A percentile compares a stretch with the other conserved stretches of the same genome.
These are phyloP conservation scores for Gossypium davidsonii DNA, from an alignment of 441 rosid genomes.

Conservation along the genomic window DNA sequence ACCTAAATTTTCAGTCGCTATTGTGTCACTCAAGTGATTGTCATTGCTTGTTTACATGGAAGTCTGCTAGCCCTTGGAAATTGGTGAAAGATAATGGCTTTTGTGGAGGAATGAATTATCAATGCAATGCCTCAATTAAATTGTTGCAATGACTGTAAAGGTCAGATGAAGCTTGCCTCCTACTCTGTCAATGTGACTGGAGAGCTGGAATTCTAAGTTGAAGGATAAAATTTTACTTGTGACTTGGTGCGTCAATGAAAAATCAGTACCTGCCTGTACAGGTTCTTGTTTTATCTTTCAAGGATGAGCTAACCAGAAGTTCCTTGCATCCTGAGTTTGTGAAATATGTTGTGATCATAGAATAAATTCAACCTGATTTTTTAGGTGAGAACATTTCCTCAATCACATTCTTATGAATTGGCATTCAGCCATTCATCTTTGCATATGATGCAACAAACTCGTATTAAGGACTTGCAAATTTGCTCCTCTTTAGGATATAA, in stretches of 20 bases:
- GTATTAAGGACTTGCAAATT: not conserved
- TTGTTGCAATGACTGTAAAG: not conserved
- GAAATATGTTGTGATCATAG: not conserved
- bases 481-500: not conserved
- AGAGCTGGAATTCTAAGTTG: not conserved
- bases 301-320: not conserved
- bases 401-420: not conserved
- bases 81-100: not conserved
- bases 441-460: not conserved
- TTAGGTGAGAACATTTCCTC: not conserved
- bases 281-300: not conserved
- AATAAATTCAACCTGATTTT: not conserved
- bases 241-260: not conserved
- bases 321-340: not conserved
- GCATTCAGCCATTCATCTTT: not conserved
- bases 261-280: not conserved
- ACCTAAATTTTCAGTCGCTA: not conserved
- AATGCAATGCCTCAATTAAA: not conserved
- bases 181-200: not conserved
- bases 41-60: not conserved
- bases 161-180: not conserved
- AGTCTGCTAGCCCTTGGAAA: not conserved
- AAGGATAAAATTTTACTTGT: not conserved
- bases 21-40: not conserved
- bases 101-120: not conserved